Evolutionary conservation across 495 filamentous ascomycete genomes (phyloP), one percentile per base, ranked within the genome.

Genomic region (Pyrenula massariospora): DNA sequence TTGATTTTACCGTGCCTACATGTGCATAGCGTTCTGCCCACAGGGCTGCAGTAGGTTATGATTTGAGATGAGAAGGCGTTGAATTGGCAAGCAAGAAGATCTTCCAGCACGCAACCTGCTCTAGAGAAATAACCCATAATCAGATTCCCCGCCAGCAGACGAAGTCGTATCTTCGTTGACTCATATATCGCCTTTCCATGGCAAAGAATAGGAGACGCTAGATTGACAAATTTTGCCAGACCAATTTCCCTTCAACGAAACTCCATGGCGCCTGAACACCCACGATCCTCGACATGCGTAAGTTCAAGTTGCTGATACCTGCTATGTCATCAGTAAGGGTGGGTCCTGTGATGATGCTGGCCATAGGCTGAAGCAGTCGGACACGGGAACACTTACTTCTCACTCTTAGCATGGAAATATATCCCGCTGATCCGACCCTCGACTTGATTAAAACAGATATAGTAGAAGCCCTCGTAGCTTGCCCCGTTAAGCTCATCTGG

Each of bases 381-480:
- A 54, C 10, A 51, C 20, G n/a, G n/a, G 19, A 23, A 50, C 50
- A 79, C 87, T 70, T 74, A 95, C 88, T 90, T 91, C 70, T 97
- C 91, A 68, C 90, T 97, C 76, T 90, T 95, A 24, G 90, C 86
- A 72, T 99, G 94, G 68, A 95, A 99, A 69, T 99, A 99, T 53
- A 96, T 95, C 10, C 94, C 94, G 62, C 81, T 88, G 15, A 99
- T 85, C 31, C 77, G 85, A 15, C 93, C 93, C 23, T 78, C 73
- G 12, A 88, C 73, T 71, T 97, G 94, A 66, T 96, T 96, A 73
- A 97, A 99, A 71, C 91, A 96, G 57, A 99, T 97, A 62, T 97
- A 99, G 66, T 99, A 99, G 65, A 99, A 99, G 0, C 94, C 94
- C 61, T 99, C 94, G 63, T 96, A 99, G 62, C 91, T 96, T 0